Percentiles rank a stretch among this genome's conserved stretches.
Conservation (phyloP, 495 filamentous ascomycete species). For the Penicillium soppii region DNA sequence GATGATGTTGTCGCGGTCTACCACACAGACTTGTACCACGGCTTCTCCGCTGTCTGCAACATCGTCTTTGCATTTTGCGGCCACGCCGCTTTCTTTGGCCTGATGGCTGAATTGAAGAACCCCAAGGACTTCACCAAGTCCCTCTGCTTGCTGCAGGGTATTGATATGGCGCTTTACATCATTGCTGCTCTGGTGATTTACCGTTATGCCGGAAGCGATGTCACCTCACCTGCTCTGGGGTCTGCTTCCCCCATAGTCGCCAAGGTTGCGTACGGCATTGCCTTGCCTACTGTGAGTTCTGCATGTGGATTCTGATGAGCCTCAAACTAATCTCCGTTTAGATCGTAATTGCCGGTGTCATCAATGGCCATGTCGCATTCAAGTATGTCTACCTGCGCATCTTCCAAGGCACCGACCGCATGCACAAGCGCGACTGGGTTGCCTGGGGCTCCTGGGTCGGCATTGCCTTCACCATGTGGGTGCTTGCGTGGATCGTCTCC, state of each 20-base stretch:
- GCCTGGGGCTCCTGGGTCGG: conserved; percentile 54
- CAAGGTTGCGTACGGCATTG: conserved; percentile 75
- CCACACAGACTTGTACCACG: conserved; percentile 33
- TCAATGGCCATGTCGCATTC: conserved; percentile 62
- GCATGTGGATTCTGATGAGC: not conserved
- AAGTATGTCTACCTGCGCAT: conserved; percentile 68
- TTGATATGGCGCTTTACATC: conserved; percentile 66
- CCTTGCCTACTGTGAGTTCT: conserved; percentile 61
- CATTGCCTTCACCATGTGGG: conserved; percentile 57
- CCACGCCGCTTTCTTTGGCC: conserved; percentile 71
- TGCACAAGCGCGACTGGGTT: conserved; percentile 59
- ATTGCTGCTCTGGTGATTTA: conserved; percentile 59
- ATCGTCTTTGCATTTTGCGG: conserved; percentile 54
- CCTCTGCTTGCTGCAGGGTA: conserved; percentile 59
- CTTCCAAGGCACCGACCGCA: conserved; percentile 56
- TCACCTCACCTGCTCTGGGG: conserved; percentile 70
- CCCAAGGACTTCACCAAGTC: conserved; percentile 67
- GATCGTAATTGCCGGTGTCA: conserved; percentile 60
- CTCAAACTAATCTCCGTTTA: conserved; percentile 16
- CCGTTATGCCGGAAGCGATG: conserved; percentile 63
- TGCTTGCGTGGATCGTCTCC: conserved; percentile 70
- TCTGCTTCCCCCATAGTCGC: conserved; percentile 61
- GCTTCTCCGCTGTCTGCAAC: conserved; percentile 45
- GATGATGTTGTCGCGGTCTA: conserved; percentile 25
- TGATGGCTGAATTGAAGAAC: conserved; percentile 74